Evolutionary conservation across 768 basidiomycete species (phyloP).

Genomic region (Holtermannia corniformis): DNA sequence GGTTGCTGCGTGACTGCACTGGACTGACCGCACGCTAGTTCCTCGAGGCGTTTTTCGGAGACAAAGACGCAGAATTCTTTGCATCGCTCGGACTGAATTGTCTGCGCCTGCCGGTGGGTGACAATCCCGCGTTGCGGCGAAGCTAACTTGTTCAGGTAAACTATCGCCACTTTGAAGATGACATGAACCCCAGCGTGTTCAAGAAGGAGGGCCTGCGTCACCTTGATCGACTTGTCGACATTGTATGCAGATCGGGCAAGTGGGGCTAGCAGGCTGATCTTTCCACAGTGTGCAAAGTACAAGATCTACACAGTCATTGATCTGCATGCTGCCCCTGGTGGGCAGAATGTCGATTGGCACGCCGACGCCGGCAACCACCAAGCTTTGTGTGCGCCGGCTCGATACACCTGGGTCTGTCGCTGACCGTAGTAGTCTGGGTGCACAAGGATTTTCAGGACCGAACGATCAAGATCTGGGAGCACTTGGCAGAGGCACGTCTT

Average conservation of each 20-base stretch:
- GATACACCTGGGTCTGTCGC: neutral
- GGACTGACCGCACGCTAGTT: conserved; percentile 46
- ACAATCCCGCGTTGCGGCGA: neutral
- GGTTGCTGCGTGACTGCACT: too few relatives aligned
- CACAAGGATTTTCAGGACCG: conserved; percentile 82
- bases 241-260: too few relatives aligned
- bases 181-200: conserved; percentile 67
- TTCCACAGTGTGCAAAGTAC: conserved; percentile 59
- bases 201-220: conserved; percentile 68
- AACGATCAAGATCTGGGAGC: conserved; percentile 63
- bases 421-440: conserved; percentile 54
- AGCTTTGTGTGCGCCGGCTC: conserved; percentile 19
- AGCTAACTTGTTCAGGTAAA: conserved; percentile 12
- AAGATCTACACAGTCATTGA: conserved; percentile 71
- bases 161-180: conserved; percentile 47
- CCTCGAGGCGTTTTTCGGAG: conserved; percentile 72
- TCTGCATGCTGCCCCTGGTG: conserved; percentile 54
- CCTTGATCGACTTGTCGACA: conserved; percentile 69
- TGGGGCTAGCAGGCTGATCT: too few relatives aligned
- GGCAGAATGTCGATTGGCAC: conserved; percentile 60
- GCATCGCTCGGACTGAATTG: conserved; percentile 69
- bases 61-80: conserved; percentile 66
- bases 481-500: conserved; percentile 49
- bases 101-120: conserved; percentile 47
- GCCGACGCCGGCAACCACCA: conserved; percentile 46